Percentiles rank a stretch among this genome's conserved stretches.
Evolutionary conservation across 208 protist species (phyloP).

Genomic region (Trypanosoma platydactyli): DNA sequence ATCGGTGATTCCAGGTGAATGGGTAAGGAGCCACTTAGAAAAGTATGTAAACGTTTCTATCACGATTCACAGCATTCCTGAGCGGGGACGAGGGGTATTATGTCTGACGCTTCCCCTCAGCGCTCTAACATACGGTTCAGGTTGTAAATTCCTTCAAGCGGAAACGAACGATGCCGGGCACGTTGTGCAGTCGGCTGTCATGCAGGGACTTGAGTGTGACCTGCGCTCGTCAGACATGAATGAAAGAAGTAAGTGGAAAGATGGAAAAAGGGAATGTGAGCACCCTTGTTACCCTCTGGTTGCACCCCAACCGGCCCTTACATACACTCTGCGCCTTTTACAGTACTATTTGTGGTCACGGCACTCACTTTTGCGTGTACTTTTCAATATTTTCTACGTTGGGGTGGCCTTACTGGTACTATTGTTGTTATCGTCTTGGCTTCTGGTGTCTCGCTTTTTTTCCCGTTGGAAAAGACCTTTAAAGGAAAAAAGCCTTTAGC

Average conservation of each 20-base stretch:
- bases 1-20: background rate
- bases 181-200: no score
- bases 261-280: background rate
- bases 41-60: constrained; percentile 55
- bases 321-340: no score
- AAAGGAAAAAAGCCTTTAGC: background rate
- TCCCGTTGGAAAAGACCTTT: background rate
- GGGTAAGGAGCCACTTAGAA: constrained; percentile 28
- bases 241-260: no score
- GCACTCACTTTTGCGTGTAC: constrained; percentile 11
- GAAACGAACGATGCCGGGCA: background rate
- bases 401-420: no score
- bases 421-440: background rate
- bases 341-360: no score
- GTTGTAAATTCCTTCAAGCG: no score
- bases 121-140: constrained; percentile 62
- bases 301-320: no score
- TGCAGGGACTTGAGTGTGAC: no score
- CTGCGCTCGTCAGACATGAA: no score
- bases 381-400: constrained; percentile 17
- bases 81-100: constrained; percentile 39
- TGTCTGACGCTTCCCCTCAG: constrained; percentile 55
- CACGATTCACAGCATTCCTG: constrained; percentile 51
- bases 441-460: background rate
- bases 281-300: no score